These are phyloP conservation scores for Nasturtium officinale DNA, from an alignment of 345 rosid genomes.

Conservation along the genomic window DNA sequence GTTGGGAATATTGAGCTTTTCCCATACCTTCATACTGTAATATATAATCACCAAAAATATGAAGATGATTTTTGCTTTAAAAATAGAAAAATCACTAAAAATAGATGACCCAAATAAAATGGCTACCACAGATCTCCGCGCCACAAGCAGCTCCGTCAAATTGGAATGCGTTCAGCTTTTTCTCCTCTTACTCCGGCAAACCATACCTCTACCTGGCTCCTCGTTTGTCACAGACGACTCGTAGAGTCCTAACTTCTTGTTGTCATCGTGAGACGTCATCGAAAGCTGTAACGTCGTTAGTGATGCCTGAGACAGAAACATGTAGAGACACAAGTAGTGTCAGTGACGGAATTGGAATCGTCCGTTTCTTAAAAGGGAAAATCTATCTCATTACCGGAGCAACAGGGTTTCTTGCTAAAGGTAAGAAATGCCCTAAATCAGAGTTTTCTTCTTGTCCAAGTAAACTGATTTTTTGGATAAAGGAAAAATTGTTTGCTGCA, in stretches of 20 bases:
- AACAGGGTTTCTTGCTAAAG: conserved; percentile 50
- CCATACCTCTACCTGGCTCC: conserved; percentile 1
- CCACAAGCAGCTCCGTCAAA: not conserved
- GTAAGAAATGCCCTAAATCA: conserved; percentile 1
- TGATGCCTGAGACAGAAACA: not conserved
- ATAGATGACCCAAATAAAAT: not conserved
- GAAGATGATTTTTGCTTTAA: too few relatives aligned
- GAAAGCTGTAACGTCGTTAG: not conserved
- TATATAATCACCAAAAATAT: too few relatives aligned
- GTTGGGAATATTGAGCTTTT: not conserved
- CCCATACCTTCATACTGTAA: not conserved
- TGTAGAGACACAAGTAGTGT: not conserved
- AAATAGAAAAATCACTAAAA: too few relatives aligned
- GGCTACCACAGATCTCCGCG: conserved; percentile 1
- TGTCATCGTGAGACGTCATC: conserved; percentile 2
- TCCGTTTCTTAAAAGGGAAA: conserved; percentile 37
- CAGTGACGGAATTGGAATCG: conserved; percentile 14
- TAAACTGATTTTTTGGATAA: not conserved
- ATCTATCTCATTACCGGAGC: conserved; percentile 47
- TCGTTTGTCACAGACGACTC: not conserved
- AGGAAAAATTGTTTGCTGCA: not conserved
- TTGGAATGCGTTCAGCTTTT: not conserved
- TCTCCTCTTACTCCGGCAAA: not conserved
- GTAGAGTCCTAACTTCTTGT: not conserved
- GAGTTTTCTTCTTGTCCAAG: conserved; percentile 13